Conservation (phyloP, 2,329 filamentous ascomycete genomes). For the Beauveria bassiana region DNA sequence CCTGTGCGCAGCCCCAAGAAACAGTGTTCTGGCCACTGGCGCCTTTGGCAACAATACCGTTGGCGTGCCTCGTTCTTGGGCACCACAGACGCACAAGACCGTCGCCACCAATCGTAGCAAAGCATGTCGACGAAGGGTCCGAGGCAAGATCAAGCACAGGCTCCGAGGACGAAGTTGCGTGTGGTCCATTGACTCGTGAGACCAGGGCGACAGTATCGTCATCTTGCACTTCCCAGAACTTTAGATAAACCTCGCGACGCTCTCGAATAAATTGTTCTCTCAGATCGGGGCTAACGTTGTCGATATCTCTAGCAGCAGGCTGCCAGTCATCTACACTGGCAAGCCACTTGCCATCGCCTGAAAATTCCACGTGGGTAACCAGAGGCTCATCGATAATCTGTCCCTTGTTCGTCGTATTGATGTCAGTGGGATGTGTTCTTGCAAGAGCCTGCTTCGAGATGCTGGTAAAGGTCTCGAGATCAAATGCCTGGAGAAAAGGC, state of each 20-base stretch:
- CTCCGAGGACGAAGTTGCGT: slow-evolving; percentile 49
- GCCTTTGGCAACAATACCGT: slow-evolving; percentile 58
- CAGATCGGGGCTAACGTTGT: slow-evolving; percentile 30
- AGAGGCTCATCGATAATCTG: slow-evolving; percentile 68
- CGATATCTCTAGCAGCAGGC: slow-evolving; percentile 62
- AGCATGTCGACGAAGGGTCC: slow-evolving; percentile 61
- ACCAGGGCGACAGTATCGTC: slow-evolving; percentile 62
- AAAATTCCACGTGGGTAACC: slow-evolving; percentile 67
- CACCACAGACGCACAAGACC: slow-evolving; percentile 73
- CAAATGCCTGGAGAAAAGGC: slow-evolving; percentile 72
- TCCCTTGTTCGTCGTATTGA: slow-evolving; percentile 67
- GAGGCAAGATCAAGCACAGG: slow-evolving; percentile 65
- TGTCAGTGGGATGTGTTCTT: slow-evolving; percentile 76
- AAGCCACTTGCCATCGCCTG: slow-evolving; percentile 78
- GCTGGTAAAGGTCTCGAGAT: slow-evolving; percentile 70
- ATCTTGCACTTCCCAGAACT: slow-evolving; percentile 74
- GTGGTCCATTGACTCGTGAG: slow-evolving; percentile 76
- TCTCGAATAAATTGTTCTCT: slow-evolving; percentile 40
- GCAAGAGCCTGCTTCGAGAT: slow-evolving; percentile 82
- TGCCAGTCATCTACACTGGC: slow-evolving; percentile 89
- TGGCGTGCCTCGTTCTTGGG: slow-evolving; percentile 60
- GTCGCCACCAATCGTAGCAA: slow-evolving; percentile 81
- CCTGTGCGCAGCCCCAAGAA: slow-evolving; percentile 65
- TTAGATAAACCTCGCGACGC: slow-evolving; percentile 69
- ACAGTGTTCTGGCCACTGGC: slow-evolving; percentile 51